Base-by-base conservation (phyloP, 176 grass and related monocot species). In the Triticum turgidum region DNA sequence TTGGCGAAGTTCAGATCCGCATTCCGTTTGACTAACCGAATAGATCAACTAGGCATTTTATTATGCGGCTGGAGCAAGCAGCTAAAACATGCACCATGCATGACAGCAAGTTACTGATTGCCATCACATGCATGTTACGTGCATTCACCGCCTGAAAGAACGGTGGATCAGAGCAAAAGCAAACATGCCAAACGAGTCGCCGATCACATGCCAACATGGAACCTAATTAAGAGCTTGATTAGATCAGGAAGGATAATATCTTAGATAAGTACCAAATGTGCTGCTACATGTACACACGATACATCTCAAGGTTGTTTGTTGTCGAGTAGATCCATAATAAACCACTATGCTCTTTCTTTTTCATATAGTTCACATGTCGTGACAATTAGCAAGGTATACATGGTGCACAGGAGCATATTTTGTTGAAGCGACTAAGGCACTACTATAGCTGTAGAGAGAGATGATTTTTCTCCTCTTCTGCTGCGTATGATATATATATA, bases 161-260 rank as follows among this genome's bases (percentile, higher is more conserved):
- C 54, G 76, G 11, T 22, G 67, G 34, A 70, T 69, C 33, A 3
- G 33, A 38, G 20, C 54, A 39, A 33, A 62, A 63, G 32, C 21
- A 58, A 79, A 27, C 77, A 63, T 42, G 34, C 77, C 34, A 22
- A 79, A 41, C 21, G 17, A 27, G 77, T 79, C 38, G 37, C 21
- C 56, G 13, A 59, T 41, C 35, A 80, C 58, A 80, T 80, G 77
- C 4, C 58, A 64, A 79, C 54, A 78, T 78, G 76, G 34, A 79
- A 2, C 34, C n/a, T 41, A 64, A 80, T 41, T 78, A 63, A 37
- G 56, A 35, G 12, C 33, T 63, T 24, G 45, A 54, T 11, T 77
- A 21, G 49, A 52, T 34, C 74, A 56, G 2, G 7, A 73, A 24
- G 69, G 20, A 44, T 73, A 63, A 63, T n/a, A 73, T 59, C 20